These are phyloP conservation scores for Cladosporium sp. DNA, from an alignment of 2,329 filamentous ascomycete species.

Conservation along the genomic window DNA sequence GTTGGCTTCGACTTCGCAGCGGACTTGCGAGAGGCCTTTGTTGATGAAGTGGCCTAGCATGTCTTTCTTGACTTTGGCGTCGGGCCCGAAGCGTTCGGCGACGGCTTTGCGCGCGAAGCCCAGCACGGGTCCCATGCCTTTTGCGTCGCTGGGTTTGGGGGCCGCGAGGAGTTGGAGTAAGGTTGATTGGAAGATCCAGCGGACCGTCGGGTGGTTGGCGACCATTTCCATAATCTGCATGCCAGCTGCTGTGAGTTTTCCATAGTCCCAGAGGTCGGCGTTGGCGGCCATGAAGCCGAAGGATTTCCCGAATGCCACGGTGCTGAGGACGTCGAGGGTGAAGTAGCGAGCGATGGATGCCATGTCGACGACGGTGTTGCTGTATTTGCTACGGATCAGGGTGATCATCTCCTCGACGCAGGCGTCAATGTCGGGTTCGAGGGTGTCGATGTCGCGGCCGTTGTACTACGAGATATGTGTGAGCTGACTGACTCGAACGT, in stretches of 20 bases:
- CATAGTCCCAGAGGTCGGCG: constrained; percentile 37
- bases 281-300: constrained; percentile 52
- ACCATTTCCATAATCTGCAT: constrained; percentile 23
- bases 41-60: constrained; percentile 50
- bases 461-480: constrained; percentile 42
- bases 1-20: constrained; percentile 38
- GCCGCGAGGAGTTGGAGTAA: constrained; percentile 22
- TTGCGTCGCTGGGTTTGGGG: constrained; percentile 26
- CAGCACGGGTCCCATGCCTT: constrained; percentile 24
- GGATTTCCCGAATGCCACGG: constrained; percentile 48
- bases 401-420: constrained; percentile 45
- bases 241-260: constrained; percentile 12
- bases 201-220: constrained; percentile 22
- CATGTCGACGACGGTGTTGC: constrained; percentile 44
- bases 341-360: constrained; percentile 50
- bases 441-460: constrained; percentile 49
- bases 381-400: constrained; percentile 48
- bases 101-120: constrained; percentile 25
- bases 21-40: constrained; percentile 36
- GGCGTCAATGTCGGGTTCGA: constrained; percentile 49
- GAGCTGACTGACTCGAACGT: constrained; percentile 1
- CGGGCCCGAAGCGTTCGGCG: constrained; percentile 22
- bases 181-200: constrained; percentile 20
- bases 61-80: constrained; percentile 35
- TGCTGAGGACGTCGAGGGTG: constrained; percentile 54